phyloP scores from a whole-genome alignment of 306 rosid genomes.

The Prosopis cineraria region DNA sequence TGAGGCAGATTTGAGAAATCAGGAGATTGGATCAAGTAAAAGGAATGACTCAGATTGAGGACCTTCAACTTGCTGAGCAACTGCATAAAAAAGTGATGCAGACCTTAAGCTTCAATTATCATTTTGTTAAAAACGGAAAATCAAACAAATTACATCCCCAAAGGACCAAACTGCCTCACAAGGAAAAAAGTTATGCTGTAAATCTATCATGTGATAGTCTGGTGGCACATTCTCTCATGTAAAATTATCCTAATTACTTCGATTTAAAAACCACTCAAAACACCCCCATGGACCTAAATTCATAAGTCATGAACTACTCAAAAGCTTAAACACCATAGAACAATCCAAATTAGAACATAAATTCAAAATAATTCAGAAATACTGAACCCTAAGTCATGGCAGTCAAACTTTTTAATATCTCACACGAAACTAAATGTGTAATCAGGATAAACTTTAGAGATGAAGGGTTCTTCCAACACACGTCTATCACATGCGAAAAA shows the following conservation, averaged over 20 bases:
- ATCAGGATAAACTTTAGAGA: neutral
- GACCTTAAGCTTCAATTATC: neutral
- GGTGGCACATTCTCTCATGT: neutral
- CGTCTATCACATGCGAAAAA: neutral
- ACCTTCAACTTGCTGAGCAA: neutral
- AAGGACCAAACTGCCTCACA: no score
- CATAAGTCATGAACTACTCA: no score
- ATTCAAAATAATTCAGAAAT: no score
- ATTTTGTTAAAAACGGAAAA: no score
- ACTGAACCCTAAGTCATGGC: no score
- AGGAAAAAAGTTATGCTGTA: no score
- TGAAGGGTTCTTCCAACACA: neutral
- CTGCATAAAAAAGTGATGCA: neutral
- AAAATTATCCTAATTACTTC: neutral
- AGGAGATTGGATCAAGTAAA: neutral
- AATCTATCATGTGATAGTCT: neutral
- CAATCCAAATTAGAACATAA: no score
- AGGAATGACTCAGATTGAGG: neutral
- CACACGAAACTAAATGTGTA: neutral
- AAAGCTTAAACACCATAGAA: no score
- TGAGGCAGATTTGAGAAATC: neutral
- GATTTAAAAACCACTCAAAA: neutral
- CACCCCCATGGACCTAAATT: neutral
- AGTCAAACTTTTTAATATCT: no score
- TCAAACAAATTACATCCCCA: no score